Base-by-base conservation (phyloP, 1,284 basidiomycete genomes). In the Papiliotrema flavescens region DNA sequence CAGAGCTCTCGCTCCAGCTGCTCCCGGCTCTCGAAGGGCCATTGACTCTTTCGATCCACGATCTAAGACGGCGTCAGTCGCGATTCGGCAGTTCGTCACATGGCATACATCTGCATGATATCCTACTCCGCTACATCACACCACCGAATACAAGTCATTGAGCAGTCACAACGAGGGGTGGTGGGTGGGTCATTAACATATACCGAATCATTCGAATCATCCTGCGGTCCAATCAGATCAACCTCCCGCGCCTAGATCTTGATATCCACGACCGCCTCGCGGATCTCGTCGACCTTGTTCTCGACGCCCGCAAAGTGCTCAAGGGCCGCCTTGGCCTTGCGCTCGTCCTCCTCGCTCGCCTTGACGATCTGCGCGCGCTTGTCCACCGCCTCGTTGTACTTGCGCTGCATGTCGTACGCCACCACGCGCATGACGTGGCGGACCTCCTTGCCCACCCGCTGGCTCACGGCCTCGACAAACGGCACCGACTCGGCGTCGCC, bases 341-440 rank as follows among this genome's bases (percentile, higher is more conserved):
- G 82, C 76, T 88, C 86, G 50, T 81, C 79, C 62, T 85, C 85
- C 78, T 96, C 92, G 49, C 85, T 86, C 49, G 80, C 80, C 67
- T 81, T 82, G n/a, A 93, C 88, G 67, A 92, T 88, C 71, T 82
- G 84, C 47, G 79, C 83, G 54, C 83, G 80, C 69, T 86, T 86
- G 62, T 92, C 90, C 78, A 94, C 83, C 8, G 90, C 89, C 1
- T 78, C 79, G 48, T 85, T 81, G 81, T 95, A 97, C 44, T 87
- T 83, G 75, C 92, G 89, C 61, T 83, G 83, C 56, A 96, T 76
- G 75, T 98, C 94, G 89, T 90, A 97, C 19, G 87, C 86, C n/a
- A 89, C 93, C 17, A 95, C 76, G 47, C 94, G 81, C 65, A 99
- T 79, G 47, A 99, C 95, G 78, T 98, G 98, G 68, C 95, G 84